A percentile compares a stretch with the other conserved stretches of the same genome.
These are phyloP conservation scores for Myriosclerotinia curreyana DNA, from an alignment of 2,329 filamentous ascomycete species.

Conservation along the genomic window DNA sequence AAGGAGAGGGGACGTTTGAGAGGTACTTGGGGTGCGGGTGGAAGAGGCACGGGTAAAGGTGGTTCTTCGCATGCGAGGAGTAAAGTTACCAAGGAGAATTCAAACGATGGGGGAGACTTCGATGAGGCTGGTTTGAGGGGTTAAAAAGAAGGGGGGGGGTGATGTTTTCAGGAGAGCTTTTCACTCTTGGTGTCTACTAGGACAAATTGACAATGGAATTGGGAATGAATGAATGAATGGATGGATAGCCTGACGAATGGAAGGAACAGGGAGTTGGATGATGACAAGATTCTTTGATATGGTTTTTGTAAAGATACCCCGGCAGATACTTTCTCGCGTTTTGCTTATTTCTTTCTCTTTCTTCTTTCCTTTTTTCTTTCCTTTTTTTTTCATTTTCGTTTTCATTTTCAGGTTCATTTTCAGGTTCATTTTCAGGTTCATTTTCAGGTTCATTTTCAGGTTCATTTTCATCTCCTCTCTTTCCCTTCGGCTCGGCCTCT, in stretches of 20 bases:
- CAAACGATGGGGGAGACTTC: too few relatives aligned
- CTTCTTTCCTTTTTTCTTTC: not conserved
- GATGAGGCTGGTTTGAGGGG: not conserved
- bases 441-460: too few relatives aligned
- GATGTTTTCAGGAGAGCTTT: too few relatives aligned
- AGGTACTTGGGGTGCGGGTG: not conserved
- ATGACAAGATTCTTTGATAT: not conserved
- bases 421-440: too few relatives aligned
- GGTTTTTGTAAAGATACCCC: slow-evolving; percentile 1
- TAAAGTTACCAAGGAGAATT: not conserved
- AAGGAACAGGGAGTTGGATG: not conserved
- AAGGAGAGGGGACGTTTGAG: not conserved
- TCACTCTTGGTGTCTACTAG: not conserved
- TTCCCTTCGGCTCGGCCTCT: too few relatives aligned
- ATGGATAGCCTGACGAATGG: too few relatives aligned
- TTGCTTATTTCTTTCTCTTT: not conserved
- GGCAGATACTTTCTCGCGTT: not conserved
- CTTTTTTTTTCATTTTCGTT: too few relatives aligned
- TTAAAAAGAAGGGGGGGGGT: not conserved
- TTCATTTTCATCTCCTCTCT: too few relatives aligned
- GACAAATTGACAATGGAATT: not conserved
- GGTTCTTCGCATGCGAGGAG: not conserved
- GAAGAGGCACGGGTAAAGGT: not conserved
- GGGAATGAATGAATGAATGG: not conserved
- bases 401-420: not conserved